Percentiles rank a stretch among this genome's conserved stretches.
These are phyloP conservation scores for Escallonia rubra DNA, from an alignment of 129 eudicot genomes.

Conservation along the genomic window DNA sequence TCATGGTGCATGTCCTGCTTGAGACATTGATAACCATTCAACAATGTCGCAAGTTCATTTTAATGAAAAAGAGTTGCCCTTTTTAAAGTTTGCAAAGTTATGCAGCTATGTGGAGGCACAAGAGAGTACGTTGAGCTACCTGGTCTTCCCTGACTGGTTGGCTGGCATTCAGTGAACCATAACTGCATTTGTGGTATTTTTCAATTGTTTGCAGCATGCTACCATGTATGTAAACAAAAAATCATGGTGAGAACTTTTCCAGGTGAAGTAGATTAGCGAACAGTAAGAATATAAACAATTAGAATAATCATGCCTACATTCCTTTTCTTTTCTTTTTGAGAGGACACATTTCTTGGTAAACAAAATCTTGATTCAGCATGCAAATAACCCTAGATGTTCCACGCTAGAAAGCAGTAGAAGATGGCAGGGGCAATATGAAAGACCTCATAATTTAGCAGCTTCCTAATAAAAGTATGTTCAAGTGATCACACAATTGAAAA, in stretches of 20 bases:
- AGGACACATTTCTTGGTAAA: not conserved
- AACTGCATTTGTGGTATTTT: slow-evolving; percentile 53
- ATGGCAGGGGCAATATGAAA: too few relatives aligned
- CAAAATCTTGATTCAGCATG: too few relatives aligned
- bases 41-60: not conserved
- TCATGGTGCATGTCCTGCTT: slow-evolving; percentile 48
- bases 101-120: not conserved
- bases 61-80: too few relatives aligned
- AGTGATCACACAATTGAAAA: too few relatives aligned
- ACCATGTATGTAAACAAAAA: slow-evolving; percentile 2
- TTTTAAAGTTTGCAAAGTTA: not conserved
- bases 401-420: too few relatives aligned
- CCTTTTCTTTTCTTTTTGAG: not conserved
- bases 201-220: slow-evolving; percentile 66
- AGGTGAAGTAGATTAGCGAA: too few relatives aligned
- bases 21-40: not conserved
- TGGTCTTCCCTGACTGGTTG: slow-evolving; percentile 37
- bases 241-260: not conserved
- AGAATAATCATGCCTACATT: not conserved
- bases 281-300: too few relatives aligned
- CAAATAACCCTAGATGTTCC: too few relatives aligned
- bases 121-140: slow-evolving; percentile 18
- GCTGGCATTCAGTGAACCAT: slow-evolving; percentile 43
- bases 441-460: too few relatives aligned
- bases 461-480: too few relatives aligned